A percentile compares a stretch with the other conserved stretches of the same genome.
Conservation (phyloP, 176 grass and related monocot genomes). For the Oryza punctata region DNA sequence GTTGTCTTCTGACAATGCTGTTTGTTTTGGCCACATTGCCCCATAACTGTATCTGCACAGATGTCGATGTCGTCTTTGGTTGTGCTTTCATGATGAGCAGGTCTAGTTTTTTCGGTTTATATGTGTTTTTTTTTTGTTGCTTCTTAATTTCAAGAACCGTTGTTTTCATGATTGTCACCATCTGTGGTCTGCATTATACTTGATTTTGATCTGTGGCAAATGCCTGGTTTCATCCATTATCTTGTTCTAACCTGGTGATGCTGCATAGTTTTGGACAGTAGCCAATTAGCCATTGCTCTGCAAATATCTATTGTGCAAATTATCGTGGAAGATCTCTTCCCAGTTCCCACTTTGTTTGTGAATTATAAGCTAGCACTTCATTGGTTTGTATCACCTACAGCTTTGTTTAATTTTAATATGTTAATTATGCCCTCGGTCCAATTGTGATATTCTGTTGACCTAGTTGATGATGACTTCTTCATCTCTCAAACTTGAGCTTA, state of each 20-base stretch:
- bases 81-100: conserved; percentile 2
- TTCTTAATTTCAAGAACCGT: conserved; percentile 4
- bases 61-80: conserved; percentile 21
- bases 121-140: not conserved
- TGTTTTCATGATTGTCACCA: not conserved
- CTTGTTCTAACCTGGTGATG: not conserved
- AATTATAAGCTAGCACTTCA: not conserved
- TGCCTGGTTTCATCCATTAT: not conserved
- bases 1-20: not conserved
- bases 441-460: not conserved
- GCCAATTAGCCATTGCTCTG: not conserved
- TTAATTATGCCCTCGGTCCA: not conserved
- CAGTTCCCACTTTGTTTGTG: not conserved
- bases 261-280: not conserved
- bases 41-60: not conserved
- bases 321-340: conserved; percentile 14
- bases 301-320: not conserved
- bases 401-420: conserved; percentile 4
- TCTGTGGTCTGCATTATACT: not conserved
- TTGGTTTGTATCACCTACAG: not conserved
- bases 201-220: not conserved
- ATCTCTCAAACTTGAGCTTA: not conserved
- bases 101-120: conserved; percentile 4
- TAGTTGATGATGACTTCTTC: conserved; percentile 11
- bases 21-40: conserved; percentile 14